Percentiles rank a stretch among this genome's conserved stretches.
These are phyloP conservation scores for Exophiala aquamarina DNA, from an alignment of 2,329 filamentous ascomycete species.

Conservation along the genomic window DNA sequence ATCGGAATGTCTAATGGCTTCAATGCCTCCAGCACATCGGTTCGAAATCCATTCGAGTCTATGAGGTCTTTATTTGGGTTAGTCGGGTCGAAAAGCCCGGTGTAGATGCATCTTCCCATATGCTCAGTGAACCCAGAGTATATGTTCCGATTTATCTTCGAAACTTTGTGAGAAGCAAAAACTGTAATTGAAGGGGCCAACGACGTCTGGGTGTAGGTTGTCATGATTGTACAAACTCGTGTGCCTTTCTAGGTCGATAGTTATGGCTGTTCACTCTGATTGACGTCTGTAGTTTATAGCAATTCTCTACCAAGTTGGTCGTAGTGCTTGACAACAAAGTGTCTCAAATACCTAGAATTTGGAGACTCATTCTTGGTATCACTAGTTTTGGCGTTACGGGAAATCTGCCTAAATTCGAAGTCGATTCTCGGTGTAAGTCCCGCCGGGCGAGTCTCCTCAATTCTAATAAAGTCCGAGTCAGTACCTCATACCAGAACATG, in stretches of 20 bases:
- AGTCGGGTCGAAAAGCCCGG: constrained; percentile 77
- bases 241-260: neutral
- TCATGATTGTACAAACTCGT: constrained; percentile 51
- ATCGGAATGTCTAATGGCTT: constrained; percentile 74
- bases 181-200: constrained; percentile 64
- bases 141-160: constrained; percentile 75
- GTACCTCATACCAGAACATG: no score
- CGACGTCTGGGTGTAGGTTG: constrained; percentile 66
- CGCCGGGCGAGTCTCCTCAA: no score
- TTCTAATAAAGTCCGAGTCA: no score
- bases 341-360: no score
- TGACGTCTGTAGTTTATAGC: no score
- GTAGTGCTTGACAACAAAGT: no score
- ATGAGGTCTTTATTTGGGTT: constrained; percentile 60
- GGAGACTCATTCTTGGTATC: no score
- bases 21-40: constrained; percentile 72
- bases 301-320: no score
- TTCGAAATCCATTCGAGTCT: constrained; percentile 73
- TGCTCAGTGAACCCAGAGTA: constrained; percentile 89
- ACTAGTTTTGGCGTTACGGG: no score
- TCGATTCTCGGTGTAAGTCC: no score
- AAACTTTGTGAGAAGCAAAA: constrained; percentile 63
- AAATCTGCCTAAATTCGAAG: no score
- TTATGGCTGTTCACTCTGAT: no score
- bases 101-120: constrained; percentile 87